Percentiles rank a stretch among this genome's conserved stretches.
Conservation (phyloP, 1,284 basidiomycete genomes). For the Apiotrichum gracile region DNA sequence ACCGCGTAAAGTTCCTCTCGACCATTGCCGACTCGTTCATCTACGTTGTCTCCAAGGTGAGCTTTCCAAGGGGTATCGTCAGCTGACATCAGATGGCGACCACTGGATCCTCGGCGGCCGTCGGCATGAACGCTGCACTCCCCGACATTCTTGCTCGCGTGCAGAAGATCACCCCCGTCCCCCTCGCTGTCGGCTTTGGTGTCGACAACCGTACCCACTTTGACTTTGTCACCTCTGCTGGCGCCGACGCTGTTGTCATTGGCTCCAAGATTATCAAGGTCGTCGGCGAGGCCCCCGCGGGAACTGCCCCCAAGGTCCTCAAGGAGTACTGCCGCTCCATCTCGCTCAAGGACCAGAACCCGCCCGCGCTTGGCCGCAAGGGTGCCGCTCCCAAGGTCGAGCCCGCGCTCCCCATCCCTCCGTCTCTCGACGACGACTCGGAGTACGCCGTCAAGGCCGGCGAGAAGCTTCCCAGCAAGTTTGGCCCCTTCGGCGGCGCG, state of each 20-base stretch:
- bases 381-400: slow-evolving; percentile 23
- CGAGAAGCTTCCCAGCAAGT: slow-evolving; percentile 67
- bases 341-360: slow-evolving; percentile 56
- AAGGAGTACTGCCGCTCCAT: slow-evolving; percentile 70
- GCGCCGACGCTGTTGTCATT: slow-evolving; percentile 91
- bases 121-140: slow-evolving; percentile 66
- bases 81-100: slow-evolving; percentile 74
- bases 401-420: slow-evolving; percentile 42
- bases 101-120: slow-evolving; percentile 78
- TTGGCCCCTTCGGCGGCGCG: slow-evolving; percentile 94
- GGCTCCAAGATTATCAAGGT: slow-evolving; percentile 79
- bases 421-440: slow-evolving; percentile 21
- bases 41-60: slow-evolving; percentile 87
- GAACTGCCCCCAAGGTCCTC: slow-evolving; percentile 57
- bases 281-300: slow-evolving; percentile 59
- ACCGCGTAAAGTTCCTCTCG: slow-evolving; percentile 83
- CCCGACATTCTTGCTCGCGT: slow-evolving; percentile 72
- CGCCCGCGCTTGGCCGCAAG: slow-evolving; percentile 36
- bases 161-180: slow-evolving; percentile 63
- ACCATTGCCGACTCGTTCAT: slow-evolving; percentile 96
- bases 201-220: slow-evolving; percentile 91
- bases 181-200: slow-evolving; percentile 94
- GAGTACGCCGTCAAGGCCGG: slow-evolving; percentile 36
- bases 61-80: slow-evolving; percentile 9
- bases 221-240: slow-evolving; percentile 71